These are phyloP conservation scores for Vaccinium corymbosum DNA, from an alignment of 148 eudicot species.

Conservation along the genomic window DNA sequence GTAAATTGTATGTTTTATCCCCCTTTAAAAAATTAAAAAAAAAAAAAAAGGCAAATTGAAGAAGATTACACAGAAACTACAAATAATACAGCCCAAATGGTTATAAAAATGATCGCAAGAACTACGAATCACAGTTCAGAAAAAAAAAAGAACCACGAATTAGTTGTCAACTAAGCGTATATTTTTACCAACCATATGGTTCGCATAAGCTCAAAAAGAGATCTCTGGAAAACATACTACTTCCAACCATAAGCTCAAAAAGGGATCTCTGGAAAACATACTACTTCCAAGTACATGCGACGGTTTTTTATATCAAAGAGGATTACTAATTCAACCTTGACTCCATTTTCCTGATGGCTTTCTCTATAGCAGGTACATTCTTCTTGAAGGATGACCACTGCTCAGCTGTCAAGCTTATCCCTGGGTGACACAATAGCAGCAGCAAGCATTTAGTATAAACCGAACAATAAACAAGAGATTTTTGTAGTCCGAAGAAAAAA, in stretches of 20 bases:
- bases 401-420: constrained; percentile 82
- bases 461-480: background rate
- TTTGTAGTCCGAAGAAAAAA: too few relatives aligned
- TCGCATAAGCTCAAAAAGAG: background rate
- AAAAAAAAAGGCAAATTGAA: background rate
- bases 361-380: constrained; percentile 74
- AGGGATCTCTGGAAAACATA: background rate
- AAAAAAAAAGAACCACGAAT: background rate
- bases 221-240: background rate
- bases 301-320: background rate
- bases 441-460: background rate
- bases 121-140: too few relatives aligned
- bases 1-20: background rate
- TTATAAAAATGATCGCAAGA: background rate
- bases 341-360: constrained; percentile 78
- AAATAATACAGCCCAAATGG: background rate
- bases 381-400: constrained; percentile 80
- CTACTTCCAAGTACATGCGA: background rate
- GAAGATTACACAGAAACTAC: background rate
- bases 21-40: background rate
- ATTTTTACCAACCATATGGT: background rate
- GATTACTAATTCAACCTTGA: constrained; percentile 23
- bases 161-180: background rate
- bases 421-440: constrained; percentile 28
- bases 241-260: background rate